phyloP scores from a whole-genome alignment of 2,329 filamentous ascomycete genomes.

The Diaporthe vaccinii region DNA sequence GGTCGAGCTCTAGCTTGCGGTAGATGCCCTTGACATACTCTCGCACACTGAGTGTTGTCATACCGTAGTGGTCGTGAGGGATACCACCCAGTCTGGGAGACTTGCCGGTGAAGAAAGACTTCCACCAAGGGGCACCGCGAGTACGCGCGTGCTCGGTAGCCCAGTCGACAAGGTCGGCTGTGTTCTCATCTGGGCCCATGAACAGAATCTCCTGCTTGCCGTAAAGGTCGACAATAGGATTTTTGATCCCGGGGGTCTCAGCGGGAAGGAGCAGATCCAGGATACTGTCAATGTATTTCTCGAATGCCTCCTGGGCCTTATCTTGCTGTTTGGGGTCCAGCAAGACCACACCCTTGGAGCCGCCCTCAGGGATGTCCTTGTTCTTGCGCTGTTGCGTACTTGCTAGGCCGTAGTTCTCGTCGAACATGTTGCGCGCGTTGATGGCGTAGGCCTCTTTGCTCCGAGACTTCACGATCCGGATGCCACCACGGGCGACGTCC shows the following conservation, averaged over 20 bases:
- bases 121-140: conserved; percentile 97
- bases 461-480: conserved; percentile 97
- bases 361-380: conserved; percentile 98
- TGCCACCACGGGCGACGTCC: conserved; percentile 96
- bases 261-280: conserved; percentile 93
- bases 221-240: conserved; percentile 95
- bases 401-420: conserved; percentile 98
- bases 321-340: conserved; percentile 95
- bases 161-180: conserved; percentile 96
- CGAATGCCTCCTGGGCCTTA: conserved; percentile 91
- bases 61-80: conserved; percentile 94
- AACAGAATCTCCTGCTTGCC: conserved; percentile 97
- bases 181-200: conserved; percentile 99
- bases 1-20: conserved; percentile 92
- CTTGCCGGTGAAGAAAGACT: conserved; percentile 99
- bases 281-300: conserved; percentile 99
- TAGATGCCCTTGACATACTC: conserved; percentile 98
- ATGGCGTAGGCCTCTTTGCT: conserved; percentile 97
- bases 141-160: conserved; percentile 93
- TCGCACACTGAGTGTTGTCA: conserved; percentile 97
- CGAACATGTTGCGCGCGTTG: conserved; percentile 95
- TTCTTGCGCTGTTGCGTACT: conserved; percentile 99
- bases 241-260: conserved; percentile 96
- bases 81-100: conserved; percentile 96
- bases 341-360: conserved; percentile 97